A percentile compares a stretch with the other conserved stretches of the same genome.
These are phyloP conservation scores for Diplocarpon mali DNA, from an alignment of 2,329 filamentous ascomycete species.

Conservation along the genomic window DNA sequence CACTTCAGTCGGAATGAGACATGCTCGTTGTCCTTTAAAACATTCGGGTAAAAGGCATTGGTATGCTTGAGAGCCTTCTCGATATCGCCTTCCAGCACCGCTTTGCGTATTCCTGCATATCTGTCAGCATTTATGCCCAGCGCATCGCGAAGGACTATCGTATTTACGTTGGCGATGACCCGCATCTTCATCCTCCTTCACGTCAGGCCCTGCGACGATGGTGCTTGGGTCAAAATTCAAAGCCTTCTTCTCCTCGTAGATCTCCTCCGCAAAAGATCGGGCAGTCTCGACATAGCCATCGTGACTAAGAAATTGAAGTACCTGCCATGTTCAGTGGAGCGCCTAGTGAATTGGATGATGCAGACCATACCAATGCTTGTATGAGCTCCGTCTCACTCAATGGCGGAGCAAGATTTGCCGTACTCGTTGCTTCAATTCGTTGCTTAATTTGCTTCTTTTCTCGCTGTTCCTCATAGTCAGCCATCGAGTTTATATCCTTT, in stretches of 20 bases:
- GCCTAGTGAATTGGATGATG: background rate
- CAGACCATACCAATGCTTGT: slow-evolving; percentile 57
- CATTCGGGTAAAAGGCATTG: slow-evolving; percentile 64
- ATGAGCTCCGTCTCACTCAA: slow-evolving; percentile 69
- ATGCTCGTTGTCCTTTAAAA: slow-evolving; percentile 68
- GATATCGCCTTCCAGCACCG: slow-evolving; percentile 85
- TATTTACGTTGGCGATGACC: slow-evolving; percentile 66
- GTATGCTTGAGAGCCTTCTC: slow-evolving; percentile 81
- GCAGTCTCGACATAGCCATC: slow-evolving; percentile 94
- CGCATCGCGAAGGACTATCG: background rate
- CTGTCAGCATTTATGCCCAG: background rate
- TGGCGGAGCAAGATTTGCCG: slow-evolving; percentile 41
- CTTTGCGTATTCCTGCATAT: slow-evolving; percentile 63
- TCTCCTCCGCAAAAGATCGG: slow-evolving; percentile 74
- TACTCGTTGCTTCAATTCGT: slow-evolving; percentile 42
- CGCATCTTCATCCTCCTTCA: slow-evolving; percentile 76
- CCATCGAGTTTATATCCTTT: slow-evolving; percentile 1
- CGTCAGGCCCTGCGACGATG: slow-evolving; percentile 47
- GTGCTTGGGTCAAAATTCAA: slow-evolving; percentile 47
- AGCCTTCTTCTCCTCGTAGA: slow-evolving; percentile 60
- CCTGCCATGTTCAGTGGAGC: slow-evolving; percentile 26
- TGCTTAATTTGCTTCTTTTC: slow-evolving; percentile 22
- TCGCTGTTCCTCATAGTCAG: slow-evolving; percentile 16
- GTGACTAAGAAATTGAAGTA: slow-evolving; percentile 81
- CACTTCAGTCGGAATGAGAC: slow-evolving; percentile 84